Evolutionary conservation across 441 rosid species (phyloP), one percentile per base, ranked within the genome.

Genomic region (Pelargonium fulgidum): DNA sequence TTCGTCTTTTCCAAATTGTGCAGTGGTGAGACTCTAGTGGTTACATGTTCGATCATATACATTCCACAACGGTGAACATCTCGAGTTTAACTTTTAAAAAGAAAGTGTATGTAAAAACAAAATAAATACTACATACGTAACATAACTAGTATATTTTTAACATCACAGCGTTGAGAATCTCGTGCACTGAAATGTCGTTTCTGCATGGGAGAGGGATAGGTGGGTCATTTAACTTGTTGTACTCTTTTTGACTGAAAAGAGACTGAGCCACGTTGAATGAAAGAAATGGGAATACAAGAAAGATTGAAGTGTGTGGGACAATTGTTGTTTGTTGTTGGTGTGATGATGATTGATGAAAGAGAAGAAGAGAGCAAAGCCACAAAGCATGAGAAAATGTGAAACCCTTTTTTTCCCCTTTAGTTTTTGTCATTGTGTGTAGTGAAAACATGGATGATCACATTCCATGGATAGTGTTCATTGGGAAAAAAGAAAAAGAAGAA

Each of bases 361-460:
- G 22, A 1, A 17, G 20, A 48, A 29, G 36, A 29, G 36, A 29
- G 36, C 36, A 29, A 29, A 29, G 36, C 36, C 36, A 29, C 36
- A 29, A 29, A 29, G 36, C 36, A 29, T 52, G 59, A 52, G 14
- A 14, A 50, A 50, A n/a, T 50, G 58, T n/a, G 19, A 1, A 14
- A 50, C 7, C 7, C 59, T 52, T 14, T 52, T 52, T 16, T 52
- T 52, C 16, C 7, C 59, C 17, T 52, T 4, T 52, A 52, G 16
- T 16, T 52, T 52, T 52, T 50, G 59, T 16, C 59, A 52, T 52
- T 52, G 59, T n/a, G 59, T 13, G 58, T 14, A 50, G 17, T n/a
- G 58, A 50, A 17, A 52, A 52, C 59, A 16, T 52, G 59, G 59
- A 52, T 52, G 20, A 52, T 52, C 59, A 52, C 59, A 52, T 52